A percentile compares a stretch with the other conserved stretches of the same genome.
These are phyloP conservation scores for Rhynchosporium agropyri DNA, from an alignment of 2,329 filamentous ascomycete genomes.

Conservation along the genomic window DNA sequence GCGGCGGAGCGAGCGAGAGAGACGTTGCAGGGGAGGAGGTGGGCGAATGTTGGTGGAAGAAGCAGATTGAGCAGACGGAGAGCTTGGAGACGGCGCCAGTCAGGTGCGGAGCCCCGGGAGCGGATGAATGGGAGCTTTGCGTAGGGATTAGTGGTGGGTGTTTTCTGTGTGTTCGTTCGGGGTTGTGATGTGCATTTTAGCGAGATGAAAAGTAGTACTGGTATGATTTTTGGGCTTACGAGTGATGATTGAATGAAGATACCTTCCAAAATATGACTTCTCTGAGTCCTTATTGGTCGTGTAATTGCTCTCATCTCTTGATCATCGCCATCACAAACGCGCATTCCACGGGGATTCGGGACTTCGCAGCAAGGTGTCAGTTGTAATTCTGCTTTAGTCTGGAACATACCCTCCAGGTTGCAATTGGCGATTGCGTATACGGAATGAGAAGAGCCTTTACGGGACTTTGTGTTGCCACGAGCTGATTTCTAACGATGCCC, in stretches of 20 bases:
- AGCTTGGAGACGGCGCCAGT: background rate
- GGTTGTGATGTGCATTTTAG: background rate
- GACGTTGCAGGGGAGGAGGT: background rate
- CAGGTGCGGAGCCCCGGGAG: background rate
- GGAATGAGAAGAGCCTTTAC: too few relatives aligned
- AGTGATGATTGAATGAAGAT: background rate
- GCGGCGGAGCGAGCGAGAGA: constrained; percentile 3
- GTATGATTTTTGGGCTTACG: background rate
- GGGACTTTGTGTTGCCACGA: too few relatives aligned
- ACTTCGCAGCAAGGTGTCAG: too few relatives aligned
- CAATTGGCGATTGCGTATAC: too few relatives aligned
- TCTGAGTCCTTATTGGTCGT: too few relatives aligned
- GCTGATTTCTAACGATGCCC: background rate
- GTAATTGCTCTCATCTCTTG: too few relatives aligned
- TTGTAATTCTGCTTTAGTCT: too few relatives aligned
- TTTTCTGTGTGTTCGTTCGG: background rate
- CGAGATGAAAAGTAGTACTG: background rate
- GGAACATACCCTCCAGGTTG: too few relatives aligned
- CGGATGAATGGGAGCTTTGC: constrained; percentile 1
- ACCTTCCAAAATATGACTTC: background rate
- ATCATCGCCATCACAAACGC: too few relatives aligned
- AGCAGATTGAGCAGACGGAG: constrained; percentile 5
- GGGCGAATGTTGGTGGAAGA: background rate
- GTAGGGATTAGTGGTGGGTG: background rate
- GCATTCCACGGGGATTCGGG: too few relatives aligned